Base-by-base conservation (phyloP, 192 early-diverging fungal genomes). In the Gryganskiella cystojenkinii region DNA sequence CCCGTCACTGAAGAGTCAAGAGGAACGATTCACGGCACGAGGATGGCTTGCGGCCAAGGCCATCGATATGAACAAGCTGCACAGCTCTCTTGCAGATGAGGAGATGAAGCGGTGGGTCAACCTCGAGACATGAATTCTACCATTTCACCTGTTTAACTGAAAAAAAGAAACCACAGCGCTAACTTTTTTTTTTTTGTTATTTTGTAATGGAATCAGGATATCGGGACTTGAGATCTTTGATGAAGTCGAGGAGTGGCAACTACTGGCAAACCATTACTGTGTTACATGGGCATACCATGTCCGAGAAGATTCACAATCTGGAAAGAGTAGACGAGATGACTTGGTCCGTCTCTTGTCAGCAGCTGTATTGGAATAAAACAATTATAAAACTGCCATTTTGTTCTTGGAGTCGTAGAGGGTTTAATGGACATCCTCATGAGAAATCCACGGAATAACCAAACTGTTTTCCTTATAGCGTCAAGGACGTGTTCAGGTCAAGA, bases 201-300 rank as follows among this genome's bases (percentile, higher is more conserved):
- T 40, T 40, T 54, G 6, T 24, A 8, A 42, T 28, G 22, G 19
- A 34, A 51, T 25, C 47, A 89, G 95, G 42, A 83, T 98, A 30
- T 82, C 86, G 10, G 67, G 71, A 59, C 73, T 98, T 34, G 95
- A 98, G 71, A 85, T 95, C 15, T 85, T 97, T 67, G 95, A 97
- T 76, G 95, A 98, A 83, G 73, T 95, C 37, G 96, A 98, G 76
- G 95, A 96, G 80, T 98, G 94, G 92, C 79, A 70, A 27, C 66
- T 98, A 19, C 83, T 98, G 33, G 87, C 89, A 2, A 80, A 79
- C 4, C 96, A 98, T 84, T 98, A 98, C 60, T 96, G 94, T 44
- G 84, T 96, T 49, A 86, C 93, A 0, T 92, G 89, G 88, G 90
- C 92, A 4, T 86, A 74, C 60, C 84, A 82, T n/a, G 64, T 65